Conservation (phyloP, 371 early-diverging fungal genomes). For the Mortierella sp. region DNA sequence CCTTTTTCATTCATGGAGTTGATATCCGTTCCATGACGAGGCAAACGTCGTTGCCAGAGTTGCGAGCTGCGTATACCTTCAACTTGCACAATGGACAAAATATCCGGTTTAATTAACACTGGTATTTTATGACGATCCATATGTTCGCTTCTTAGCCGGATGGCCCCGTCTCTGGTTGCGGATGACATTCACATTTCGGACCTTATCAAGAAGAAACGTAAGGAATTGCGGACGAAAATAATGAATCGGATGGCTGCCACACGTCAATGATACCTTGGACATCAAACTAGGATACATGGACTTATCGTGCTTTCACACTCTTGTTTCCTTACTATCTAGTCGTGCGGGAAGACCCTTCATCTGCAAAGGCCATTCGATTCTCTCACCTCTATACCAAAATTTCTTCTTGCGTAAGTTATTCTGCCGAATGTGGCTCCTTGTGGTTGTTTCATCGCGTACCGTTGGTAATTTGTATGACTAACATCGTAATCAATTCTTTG, state of each 20-base stretch:
- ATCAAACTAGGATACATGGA: not conserved
- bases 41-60: no score
- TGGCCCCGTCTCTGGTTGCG: slow-evolving; percentile 68
- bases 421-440: no score
- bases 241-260: not conserved
- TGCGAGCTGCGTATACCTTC: not conserved
- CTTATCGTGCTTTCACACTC: not conserved
- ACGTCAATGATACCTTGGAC: not conserved
- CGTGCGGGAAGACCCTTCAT: slow-evolving; percentile 61
- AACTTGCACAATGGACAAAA: not conserved
- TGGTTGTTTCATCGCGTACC: not conserved
- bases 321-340: slow-evolving; percentile 42
- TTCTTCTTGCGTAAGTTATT: slow-evolving; percentile 63
- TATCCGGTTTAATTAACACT: not conserved
- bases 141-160: slow-evolving; percentile 62
- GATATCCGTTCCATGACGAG: no score
- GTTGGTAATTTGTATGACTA: not conserved
- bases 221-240: slow-evolving; percentile 2
- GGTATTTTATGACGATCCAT: no score
- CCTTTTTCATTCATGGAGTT: no score
- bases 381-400: slow-evolving; percentile 75
- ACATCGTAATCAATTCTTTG: not conserved
- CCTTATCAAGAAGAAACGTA: slow-evolving; percentile 77
- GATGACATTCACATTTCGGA: slow-evolving; percentile 76
- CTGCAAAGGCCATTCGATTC: slow-evolving; percentile 73